Evolutionary conservation across 495 filamentous ascomycete genomes (phyloP), one percentile per base, ranked within the genome.

Genomic region (Penicillium chermesinum): DNA sequence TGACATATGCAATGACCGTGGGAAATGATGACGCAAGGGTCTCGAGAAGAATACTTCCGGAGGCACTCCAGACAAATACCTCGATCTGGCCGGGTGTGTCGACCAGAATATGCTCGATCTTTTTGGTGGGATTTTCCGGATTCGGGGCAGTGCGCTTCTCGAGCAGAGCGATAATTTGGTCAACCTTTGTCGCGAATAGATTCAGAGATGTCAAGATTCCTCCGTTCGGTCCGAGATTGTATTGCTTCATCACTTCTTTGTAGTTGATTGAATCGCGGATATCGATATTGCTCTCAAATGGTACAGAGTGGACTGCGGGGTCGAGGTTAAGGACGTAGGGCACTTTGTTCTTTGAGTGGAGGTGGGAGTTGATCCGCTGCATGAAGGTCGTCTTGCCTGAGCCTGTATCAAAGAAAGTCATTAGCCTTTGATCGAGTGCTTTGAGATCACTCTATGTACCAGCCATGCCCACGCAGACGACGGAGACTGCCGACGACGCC

Each of bases 181-280:
- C 94, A 56, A 98, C 85, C 58, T 98, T 98, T 30, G 93, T 98
- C 10, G 90, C 86, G 68, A 97, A 98, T 14, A 98, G 81, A 60
- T 98, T 98, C 21, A 98, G 69, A 2, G 87, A 93, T 3, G 93
- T 99, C 54, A 97, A 73, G 55, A 99, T 97, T n/a, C 91, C 93
- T 27, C 93, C 93, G 72, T 98, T 98, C 3, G 93, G 93, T 0
- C 93, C 93, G 0, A 99, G 81, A 59, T 96, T 96, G 76, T 97
- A 97, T 63, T 96, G 88, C 66, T 88, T 89, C 93, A 99, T 99
- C 52, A 99, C 93, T 67, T 99, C 91, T 66, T 95, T 94, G 78
- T 99, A 99, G 72, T 99, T 95, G 61, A 99, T 89, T 20, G 85
- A 90, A 68, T 99, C 94, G 49, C 94, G 89, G 58, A 99, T 99